Conservation (phyloP, 768 basidiomycete species). For the Psilocybe tampanensis region DNA sequence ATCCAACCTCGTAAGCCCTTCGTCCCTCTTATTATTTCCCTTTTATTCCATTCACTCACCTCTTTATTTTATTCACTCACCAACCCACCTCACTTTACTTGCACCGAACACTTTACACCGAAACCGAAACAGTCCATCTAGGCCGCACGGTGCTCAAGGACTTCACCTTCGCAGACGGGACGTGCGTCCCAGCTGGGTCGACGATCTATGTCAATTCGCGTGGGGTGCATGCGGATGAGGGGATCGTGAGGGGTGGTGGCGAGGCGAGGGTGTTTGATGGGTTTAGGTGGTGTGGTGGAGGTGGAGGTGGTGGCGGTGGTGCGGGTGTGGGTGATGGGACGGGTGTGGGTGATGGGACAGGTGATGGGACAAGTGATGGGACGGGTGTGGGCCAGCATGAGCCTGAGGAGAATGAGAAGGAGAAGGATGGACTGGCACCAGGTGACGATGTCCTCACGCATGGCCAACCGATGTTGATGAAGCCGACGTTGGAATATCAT, state of each 20-base stretch:
- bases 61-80: no score
- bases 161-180: constrained; percentile 36
- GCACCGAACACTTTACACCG: not conserved
- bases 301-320: not conserved
- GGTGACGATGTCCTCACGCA: constrained; percentile 20
- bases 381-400: no score
- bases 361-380: no score
- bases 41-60: no score
- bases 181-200: constrained; percentile 29
- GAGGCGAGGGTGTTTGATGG: constrained; percentile 40
- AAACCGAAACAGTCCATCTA: constrained; percentile 33
- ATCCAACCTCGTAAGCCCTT: constrained; percentile 25
- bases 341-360: not conserved
- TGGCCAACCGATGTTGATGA: constrained; percentile 17
- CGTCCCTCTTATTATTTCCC: not conserved
- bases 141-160: constrained; percentile 27
- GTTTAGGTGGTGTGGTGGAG: constrained; percentile 47
- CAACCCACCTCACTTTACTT: no score
- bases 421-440: not conserved
- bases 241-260: constrained; percentile 29
- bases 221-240: constrained; percentile 23
- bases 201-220: constrained; percentile 20
- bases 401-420: no score
- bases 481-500: constrained; percentile 29
- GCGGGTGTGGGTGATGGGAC: not conserved